These are phyloP conservation scores for Calonectria crousiana DNA, from an alignment of 2,329 filamentous ascomycete species.

Conservation along the genomic window DNA sequence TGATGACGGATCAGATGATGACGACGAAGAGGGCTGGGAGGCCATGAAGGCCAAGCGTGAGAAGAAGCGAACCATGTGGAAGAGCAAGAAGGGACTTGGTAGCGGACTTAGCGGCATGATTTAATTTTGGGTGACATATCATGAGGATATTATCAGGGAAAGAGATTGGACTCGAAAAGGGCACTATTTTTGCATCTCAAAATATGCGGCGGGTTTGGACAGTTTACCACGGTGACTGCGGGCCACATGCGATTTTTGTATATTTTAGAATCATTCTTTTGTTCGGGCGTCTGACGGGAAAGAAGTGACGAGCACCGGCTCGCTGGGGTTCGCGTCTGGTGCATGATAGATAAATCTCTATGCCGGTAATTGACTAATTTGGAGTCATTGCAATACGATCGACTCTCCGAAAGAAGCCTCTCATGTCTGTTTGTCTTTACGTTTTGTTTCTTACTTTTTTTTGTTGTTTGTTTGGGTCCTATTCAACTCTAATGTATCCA, in stretches of 20 bases:
- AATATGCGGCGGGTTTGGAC: slow-evolving; percentile 38
- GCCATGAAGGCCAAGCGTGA: slow-evolving; percentile 78
- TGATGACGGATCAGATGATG: slow-evolving; percentile 62
- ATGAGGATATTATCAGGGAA: slow-evolving; percentile 37
- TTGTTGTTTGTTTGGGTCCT: slow-evolving; percentile 12
- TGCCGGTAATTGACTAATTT: slow-evolving; percentile 48
- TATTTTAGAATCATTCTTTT: slow-evolving; percentile 44
- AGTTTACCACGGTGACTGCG: slow-evolving; percentile 32
- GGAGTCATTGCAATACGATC: slow-evolving; percentile 32
- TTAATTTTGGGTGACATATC: slow-evolving; percentile 39
- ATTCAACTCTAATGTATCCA: slow-evolving; percentile 13
- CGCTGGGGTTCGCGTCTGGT: slow-evolving; percentile 39
- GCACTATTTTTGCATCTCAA: slow-evolving; percentile 44
- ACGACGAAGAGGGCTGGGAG: slow-evolving; percentile 77
- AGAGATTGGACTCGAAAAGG: slow-evolving; percentile 45
- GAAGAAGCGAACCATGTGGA: slow-evolving; percentile 76
- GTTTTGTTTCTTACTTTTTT: slow-evolving; percentile 8
- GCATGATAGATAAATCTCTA: slow-evolving; percentile 48
- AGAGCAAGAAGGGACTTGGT: slow-evolving; percentile 67
- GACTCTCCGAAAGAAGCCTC: slow-evolving; percentile 9
- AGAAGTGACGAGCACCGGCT: slow-evolving; percentile 41
- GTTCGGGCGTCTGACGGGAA: slow-evolving; percentile 45
- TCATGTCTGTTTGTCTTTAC: slow-evolving; percentile 19
- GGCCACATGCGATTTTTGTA: slow-evolving; percentile 42
- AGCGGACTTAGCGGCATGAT: slow-evolving; percentile 64